Base-by-base conservation (phyloP, 441 rosid species). In the Brassica hybrid region DNA sequence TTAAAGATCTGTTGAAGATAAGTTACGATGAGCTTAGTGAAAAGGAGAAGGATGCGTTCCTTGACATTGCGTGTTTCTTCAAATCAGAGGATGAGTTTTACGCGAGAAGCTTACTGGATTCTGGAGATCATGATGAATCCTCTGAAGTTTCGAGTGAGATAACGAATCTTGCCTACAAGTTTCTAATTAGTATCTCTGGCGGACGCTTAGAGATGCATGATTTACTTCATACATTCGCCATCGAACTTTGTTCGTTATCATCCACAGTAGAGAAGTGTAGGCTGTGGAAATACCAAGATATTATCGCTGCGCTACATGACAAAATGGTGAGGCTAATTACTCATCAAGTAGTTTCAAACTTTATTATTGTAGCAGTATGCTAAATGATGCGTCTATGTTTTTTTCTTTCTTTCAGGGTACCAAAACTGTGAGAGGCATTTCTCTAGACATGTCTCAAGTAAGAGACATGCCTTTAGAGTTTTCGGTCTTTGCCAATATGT, bases 321-420 rank as follows among this genome's bases (percentile, higher is more conserved):
- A n/a, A 54, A 9, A 73, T 73, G 71, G 77, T 73, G 64, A 73
- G 77, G 64, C 57, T 73, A 54, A 73, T 65, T 19, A 63, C 17
- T 12, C 41, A 5, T 10, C 16, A 30, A 17, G 19, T 12, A 62
- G 61, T 9, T 72, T 60, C 10, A 30, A 25, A 12, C 14, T 45
- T 30, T 30, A 4, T 13, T 73, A 10, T 62, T 21, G 62, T 63
- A 7, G 12, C 18, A 61, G 59, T 68, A 21, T 67, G 21, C 4
- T 48, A 67, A 67, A 11, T 16, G 59, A 61, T 25, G 4, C 3
- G 38, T 61, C 1, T 13, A 8, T 50, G 57, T 14, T 48, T 6
- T 68, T 50, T 50, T 68, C 1, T 16, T 4, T 25, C 9, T 56
- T 54, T 17, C 23, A 68, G 72, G 65, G 13, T 5, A 18, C 13